Evolutionary conservation across 345 rosid species (phyloP).

Genomic region (Eucalyptus regnans): DNA sequence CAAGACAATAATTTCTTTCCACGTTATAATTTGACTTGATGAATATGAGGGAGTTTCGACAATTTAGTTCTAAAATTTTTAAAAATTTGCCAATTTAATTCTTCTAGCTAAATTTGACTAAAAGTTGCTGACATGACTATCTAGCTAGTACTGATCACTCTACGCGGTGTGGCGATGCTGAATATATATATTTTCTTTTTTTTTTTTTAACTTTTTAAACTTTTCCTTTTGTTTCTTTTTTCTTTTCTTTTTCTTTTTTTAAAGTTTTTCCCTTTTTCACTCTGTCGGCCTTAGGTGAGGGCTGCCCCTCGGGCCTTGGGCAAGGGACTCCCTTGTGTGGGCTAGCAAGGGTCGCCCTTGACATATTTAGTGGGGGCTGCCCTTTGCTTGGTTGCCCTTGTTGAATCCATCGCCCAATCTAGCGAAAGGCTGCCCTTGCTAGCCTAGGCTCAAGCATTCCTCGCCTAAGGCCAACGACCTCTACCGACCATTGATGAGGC

Average conservation of each 20-base stretch:
- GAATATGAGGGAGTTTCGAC: not conserved
- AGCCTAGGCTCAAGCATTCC: not conserved
- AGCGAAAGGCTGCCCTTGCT: accelerated
- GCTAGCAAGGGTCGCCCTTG: accelerated
- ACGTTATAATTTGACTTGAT: not conserved
- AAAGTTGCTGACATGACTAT: accelerated
- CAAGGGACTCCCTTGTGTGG: accelerated
- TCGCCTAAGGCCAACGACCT: accelerated
- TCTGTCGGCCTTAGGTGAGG: accelerated
- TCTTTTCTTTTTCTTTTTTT: accelerated
- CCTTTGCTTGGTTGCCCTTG: no score
- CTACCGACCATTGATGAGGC: not conserved
- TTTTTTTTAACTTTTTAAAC: no score
- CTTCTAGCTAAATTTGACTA: no score
- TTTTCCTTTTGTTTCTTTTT: no score
- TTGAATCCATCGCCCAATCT: accelerated
- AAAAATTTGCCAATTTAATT: no score
- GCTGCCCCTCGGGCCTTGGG: accelerated
- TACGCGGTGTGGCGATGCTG: accelerated
- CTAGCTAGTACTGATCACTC: accelerated
- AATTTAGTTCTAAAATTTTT: not conserved
- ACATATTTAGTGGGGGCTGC: accelerated
- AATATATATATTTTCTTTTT: no score
- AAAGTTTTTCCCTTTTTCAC: not conserved
- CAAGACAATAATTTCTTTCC: not conserved